phyloP scores from a whole-genome alignment of 768 basidiomycete genomes.

The Pholiota conissans region DNA sequence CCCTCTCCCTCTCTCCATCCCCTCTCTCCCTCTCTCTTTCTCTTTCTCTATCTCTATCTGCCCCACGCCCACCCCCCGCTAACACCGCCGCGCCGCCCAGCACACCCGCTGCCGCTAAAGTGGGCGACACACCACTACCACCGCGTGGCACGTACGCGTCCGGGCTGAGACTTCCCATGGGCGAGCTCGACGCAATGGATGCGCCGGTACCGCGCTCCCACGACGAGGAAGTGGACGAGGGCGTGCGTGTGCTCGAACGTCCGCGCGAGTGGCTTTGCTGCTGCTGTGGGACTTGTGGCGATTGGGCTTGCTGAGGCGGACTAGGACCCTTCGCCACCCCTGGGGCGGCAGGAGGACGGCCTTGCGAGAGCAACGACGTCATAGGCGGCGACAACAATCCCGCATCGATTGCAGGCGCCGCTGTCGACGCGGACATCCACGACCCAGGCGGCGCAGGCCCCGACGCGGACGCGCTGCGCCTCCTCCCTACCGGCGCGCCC shows the following conservation, averaged over 20 bases:
- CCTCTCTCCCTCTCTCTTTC: no score
- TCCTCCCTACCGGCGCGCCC: conserved; percentile 25
- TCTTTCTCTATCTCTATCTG: conserved; percentile 28
- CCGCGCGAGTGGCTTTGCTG: not conserved
- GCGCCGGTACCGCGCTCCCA: not conserved
- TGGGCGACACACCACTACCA: not conserved
- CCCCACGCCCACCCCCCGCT: conserved; percentile 29
- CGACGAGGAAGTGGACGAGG: conserved; percentile 15
- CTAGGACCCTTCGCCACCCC: not conserved
- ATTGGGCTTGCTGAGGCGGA: not conserved
- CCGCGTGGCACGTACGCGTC: conserved; percentile 2
- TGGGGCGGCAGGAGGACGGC: not conserved
- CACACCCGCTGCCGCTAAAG: conserved; percentile 11
- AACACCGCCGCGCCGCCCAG: conserved; percentile 26
- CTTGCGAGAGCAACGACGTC: not conserved
- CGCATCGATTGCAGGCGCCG: not conserved
- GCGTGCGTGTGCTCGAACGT: not conserved
- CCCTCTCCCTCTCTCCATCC: conserved; percentile 26
- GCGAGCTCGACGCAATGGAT: conserved; percentile 22
- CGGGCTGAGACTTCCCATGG: conserved; percentile 24
- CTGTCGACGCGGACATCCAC: not conserved
- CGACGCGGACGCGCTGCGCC: not conserved
- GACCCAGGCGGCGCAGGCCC: not conserved
- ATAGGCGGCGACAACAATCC: not conserved
- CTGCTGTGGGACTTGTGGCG: not conserved